Conservation (phyloP, 2,329 filamentous ascomycete genomes). For the Aureobasidium leucospermi region DNA sequence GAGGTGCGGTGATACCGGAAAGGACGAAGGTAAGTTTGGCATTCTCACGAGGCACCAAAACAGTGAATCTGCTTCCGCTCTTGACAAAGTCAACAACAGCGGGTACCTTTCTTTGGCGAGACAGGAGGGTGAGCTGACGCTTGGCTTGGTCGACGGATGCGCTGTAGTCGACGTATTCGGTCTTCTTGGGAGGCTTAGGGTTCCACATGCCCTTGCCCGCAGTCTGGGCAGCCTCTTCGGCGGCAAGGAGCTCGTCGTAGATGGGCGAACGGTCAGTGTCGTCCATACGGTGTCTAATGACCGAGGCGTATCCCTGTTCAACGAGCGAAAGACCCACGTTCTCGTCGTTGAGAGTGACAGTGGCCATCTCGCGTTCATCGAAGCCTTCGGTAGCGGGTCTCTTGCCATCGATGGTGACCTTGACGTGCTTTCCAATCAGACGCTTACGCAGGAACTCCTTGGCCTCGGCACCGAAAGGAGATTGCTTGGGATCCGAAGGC, state of each 20-base stretch:
- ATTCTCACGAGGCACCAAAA: conserved; percentile 85
- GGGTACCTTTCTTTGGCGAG: conserved; percentile 85
- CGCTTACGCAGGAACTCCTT: conserved; percentile 95
- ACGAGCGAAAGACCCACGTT: conserved; percentile 80
- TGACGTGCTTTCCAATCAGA: conserved; percentile 92
- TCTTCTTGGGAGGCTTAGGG: conserved; percentile 74
- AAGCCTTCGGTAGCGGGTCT: conserved; percentile 85
- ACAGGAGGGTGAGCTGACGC: conserved; percentile 78
- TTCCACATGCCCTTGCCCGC: conserved; percentile 95
- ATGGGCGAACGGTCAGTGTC: conserved; percentile 90
- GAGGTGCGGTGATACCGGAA: conserved; percentile 83
- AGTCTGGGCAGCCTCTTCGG: conserved; percentile 73
- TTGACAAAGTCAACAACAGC: conserved; percentile 97
- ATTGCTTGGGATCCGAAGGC: conserved; percentile 74
- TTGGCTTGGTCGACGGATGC: conserved; percentile 93
- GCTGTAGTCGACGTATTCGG: conserved; percentile 81
- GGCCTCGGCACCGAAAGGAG: conserved; percentile 82
- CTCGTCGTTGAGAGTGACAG: conserved; percentile 73
- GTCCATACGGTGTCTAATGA: conserved; percentile 90
- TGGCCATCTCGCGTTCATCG: conserved; percentile 90
- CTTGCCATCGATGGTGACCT: conserved; percentile 80
- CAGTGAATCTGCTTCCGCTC: conserved; percentile 87
- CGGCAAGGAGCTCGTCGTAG: conserved; percentile 80
- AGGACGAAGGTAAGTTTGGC: conserved; percentile 93
- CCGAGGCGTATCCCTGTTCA: conserved; percentile 87